phyloP scores from a whole-genome alignment of 495 filamentous ascomycete genomes.

The Daldinia grandis region DNA sequence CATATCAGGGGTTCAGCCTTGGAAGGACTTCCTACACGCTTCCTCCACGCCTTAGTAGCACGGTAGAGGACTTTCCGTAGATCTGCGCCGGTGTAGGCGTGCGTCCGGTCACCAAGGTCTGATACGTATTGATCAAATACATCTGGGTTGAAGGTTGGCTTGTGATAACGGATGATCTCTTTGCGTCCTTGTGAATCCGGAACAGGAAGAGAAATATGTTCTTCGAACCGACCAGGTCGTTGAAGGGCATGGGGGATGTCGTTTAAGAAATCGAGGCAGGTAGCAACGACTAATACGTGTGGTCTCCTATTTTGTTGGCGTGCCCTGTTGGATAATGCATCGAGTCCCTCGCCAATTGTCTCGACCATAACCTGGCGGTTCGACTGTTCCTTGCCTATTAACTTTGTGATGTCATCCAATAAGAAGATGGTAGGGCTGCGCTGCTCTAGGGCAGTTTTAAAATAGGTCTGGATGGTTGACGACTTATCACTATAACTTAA shows the following conservation, averaged over 20 bases:
- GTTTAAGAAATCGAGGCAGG: slow-evolving; percentile 74
- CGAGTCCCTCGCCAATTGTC: slow-evolving; percentile 62
- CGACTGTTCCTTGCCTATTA: slow-evolving; percentile 71
- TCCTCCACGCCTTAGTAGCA: slow-evolving; percentile 48
- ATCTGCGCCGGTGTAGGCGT: slow-evolving; percentile 63
- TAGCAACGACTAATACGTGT: slow-evolving; percentile 71
- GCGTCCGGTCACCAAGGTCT: slow-evolving; percentile 59
- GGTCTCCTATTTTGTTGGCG: slow-evolving; percentile 48
- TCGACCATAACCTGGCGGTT: slow-evolving; percentile 58
- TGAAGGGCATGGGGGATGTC: slow-evolving; percentile 79
- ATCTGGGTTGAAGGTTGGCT: slow-evolving; percentile 47
- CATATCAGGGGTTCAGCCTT: slow-evolving; percentile 41
- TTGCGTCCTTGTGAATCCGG: slow-evolving; percentile 75
- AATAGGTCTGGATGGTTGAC: slow-evolving; percentile 69
- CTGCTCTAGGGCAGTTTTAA: slow-evolving; percentile 72
- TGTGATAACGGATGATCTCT: slow-evolving; percentile 73
- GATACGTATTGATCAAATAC: slow-evolving; percentile 51
- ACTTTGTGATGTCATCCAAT: slow-evolving; percentile 80
- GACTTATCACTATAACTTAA: slow-evolving; percentile 66
- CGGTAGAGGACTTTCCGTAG: slow-evolving; percentile 53
- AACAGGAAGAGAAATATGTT: slow-evolving; percentile 81
- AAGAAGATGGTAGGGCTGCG: slow-evolving; percentile 81
- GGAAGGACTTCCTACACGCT: slow-evolving; percentile 31
- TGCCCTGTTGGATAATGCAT: slow-evolving; percentile 53
- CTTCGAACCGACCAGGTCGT: slow-evolving; percentile 69